These are phyloP conservation scores for Dioscorea dumetorum DNA, from an alignment of 106 monocot species.

Conservation along the genomic window DNA sequence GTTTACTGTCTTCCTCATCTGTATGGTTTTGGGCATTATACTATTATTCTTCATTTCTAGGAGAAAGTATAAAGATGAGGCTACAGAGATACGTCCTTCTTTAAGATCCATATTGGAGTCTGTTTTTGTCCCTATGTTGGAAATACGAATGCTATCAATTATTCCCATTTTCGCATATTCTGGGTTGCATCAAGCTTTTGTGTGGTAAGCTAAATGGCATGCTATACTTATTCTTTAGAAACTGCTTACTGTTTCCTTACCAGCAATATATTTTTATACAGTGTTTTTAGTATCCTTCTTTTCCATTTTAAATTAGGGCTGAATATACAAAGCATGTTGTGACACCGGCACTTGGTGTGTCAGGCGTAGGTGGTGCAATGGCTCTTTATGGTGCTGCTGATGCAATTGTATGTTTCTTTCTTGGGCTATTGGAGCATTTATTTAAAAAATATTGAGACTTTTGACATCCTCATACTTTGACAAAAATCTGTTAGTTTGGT, in stretches of 20 bases:
- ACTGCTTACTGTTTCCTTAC: not conserved
- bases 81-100: constrained; percentile 19
- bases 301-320: constrained; percentile 34
- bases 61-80: constrained; percentile 55
- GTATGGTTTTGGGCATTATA: constrained; percentile 61
- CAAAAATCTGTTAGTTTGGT: no score
- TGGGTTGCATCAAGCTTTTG: constrained; percentile 86
- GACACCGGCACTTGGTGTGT: constrained; percentile 76
- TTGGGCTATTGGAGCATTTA: no score
- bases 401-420: constrained; percentile 55
- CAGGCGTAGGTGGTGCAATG: constrained; percentile 96
- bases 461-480: no score
- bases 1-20: constrained; percentile 70
- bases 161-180: constrained; percentile 89
- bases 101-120: constrained; percentile 44
- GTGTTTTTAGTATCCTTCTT: not conserved
- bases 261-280: not conserved
- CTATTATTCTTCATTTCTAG: constrained; percentile 75
- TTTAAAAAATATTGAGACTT: no score
- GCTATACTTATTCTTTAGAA: not conserved
- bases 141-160: constrained; percentile 57
- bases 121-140: constrained; percentile 50
- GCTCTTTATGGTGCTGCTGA: constrained; percentile 82
- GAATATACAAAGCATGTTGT: constrained; percentile 87
- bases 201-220: constrained; percentile 50